Percentiles rank a stretch among this genome's conserved stretches.
Evolutionary conservation across 2,329 filamentous ascomycete genomes (phyloP).

Genomic region (Neofusicoccum parvum): DNA sequence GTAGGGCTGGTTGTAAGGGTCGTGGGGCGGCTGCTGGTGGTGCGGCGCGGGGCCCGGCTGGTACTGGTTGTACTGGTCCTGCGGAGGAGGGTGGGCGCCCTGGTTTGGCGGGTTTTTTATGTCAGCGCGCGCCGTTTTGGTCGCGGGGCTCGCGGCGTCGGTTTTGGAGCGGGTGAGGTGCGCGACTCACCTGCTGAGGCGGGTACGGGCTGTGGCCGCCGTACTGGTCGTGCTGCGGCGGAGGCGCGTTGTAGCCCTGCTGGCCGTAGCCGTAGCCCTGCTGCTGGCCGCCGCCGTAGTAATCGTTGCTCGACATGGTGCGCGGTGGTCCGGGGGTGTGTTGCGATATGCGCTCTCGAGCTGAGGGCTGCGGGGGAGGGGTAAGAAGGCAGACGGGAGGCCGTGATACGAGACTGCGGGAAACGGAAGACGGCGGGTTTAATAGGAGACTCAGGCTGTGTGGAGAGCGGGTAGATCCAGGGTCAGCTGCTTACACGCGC

Average conservation of each 20-base stretch:
- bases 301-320: slow-evolving; percentile 35
- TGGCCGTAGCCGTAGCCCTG: slow-evolving; percentile 24
- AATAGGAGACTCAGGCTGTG: slow-evolving; percentile 8
- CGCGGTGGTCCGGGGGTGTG: neutral
- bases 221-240: slow-evolving; percentile 18
- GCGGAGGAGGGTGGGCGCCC: slow-evolving; percentile 33
- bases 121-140: neutral
- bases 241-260: slow-evolving; percentile 25
- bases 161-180: neutral
- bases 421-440: neutral
- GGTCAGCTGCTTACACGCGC: slow-evolving; percentile 16
- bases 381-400: neutral
- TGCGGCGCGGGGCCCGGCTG: no score
- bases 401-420: neutral
- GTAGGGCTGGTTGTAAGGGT: slow-evolving; percentile 28
- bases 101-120: slow-evolving; percentile 23
- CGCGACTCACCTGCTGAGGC: slow-evolving; percentile 26
- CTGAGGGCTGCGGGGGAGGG: slow-evolving; percentile 1
- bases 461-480: slow-evolving; percentile 5
- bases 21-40: slow-evolving; percentile 27
- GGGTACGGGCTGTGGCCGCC: slow-evolving; percentile 31
- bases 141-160: neutral
- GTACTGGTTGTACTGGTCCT: slow-evolving; percentile 33
- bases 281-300: slow-evolving; percentile 37
- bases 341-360: neutral